A percentile compares a stretch with the other conserved stretches of the same genome.
phyloP scores from a whole-genome alignment of 2,329 filamentous ascomycete genomes.

The Stagonosporopsis chrysanthemi region DNA sequence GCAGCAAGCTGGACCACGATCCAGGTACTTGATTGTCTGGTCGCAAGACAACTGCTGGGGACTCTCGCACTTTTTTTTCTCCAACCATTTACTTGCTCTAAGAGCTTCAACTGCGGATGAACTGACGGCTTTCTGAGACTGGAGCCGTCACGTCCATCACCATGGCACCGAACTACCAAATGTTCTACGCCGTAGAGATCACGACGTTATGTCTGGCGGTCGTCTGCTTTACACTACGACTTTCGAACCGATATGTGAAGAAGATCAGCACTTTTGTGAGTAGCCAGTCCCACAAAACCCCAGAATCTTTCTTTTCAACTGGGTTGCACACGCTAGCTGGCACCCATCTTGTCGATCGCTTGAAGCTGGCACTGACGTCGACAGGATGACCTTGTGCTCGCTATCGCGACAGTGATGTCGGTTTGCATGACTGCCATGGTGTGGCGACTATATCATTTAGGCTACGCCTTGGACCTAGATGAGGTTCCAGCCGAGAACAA shows the following conservation, averaged over 20 bases:
- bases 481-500: conserved; percentile 7
- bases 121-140: conserved; percentile 8
- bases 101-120: not conserved
- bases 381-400: conserved; percentile 15
- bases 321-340: not conserved
- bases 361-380: not conserved
- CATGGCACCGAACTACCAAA: conserved; percentile 20
- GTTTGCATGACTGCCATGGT: conserved; percentile 18
- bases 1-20: not conserved
- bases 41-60: not conserved
- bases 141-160: not conserved
- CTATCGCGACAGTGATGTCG: conserved; percentile 8
- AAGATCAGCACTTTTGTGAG: conserved; percentile 14
- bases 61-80: not conserved
- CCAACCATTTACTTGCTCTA: not conserved
- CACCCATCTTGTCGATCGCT: not conserved
- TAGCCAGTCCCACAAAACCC: not conserved
- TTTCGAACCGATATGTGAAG: conserved; percentile 17
- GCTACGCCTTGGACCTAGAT: conserved; percentile 13
- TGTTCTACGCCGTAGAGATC: conserved; percentile 19
- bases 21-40: conserved; percentile 5
- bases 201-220: conserved; percentile 16
- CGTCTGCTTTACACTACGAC: conserved; percentile 14
- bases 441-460: conserved; percentile 9
- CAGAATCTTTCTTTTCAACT: not conserved